phyloP scores from a whole-genome alignment of 1,139 yeast species.

The Scheffersomyces titani region DNA sequence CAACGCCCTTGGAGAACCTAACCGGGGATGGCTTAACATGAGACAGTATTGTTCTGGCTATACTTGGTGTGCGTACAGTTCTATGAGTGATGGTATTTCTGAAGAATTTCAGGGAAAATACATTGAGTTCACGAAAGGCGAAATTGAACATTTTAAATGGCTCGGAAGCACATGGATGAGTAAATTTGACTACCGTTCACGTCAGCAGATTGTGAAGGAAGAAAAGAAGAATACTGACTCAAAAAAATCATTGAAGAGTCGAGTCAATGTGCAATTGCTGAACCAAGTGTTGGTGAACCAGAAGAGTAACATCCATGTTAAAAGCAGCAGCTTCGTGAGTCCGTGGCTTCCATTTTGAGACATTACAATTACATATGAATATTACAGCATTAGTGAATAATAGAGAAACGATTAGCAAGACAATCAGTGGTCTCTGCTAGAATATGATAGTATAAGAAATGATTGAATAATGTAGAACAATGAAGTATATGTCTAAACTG shows the following conservation, averaged over 20 bases:
- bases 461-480: too few species aligned
- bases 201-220: neutral
- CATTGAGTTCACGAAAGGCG: constrained; percentile 22
- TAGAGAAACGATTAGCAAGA: neutral
- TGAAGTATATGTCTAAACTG: too few species aligned
- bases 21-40: constrained; percentile 29
- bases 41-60: constrained; percentile 34
- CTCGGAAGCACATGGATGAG: constrained; percentile 33
- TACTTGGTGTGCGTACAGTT: constrained; percentile 39
- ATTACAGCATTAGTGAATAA: neutral
- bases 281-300: neutral
- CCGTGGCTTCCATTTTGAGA: neutral
- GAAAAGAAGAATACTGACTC: neutral
- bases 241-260: neutral
- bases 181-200: constrained; percentile 10
- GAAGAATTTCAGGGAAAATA: constrained; percentile 7
- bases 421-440: too few species aligned
- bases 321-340: neutral
- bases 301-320: neutral
- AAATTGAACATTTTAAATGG: constrained; percentile 18
- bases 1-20: constrained; percentile 30
- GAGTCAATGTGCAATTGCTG: neutral
- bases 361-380: neutral
- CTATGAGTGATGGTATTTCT: constrained; percentile 29
- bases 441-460: neutral